Evolutionary conservation across 2,329 filamentous ascomycete species (phyloP).

Genomic region (Aspergillus pseudonomiae): DNA sequence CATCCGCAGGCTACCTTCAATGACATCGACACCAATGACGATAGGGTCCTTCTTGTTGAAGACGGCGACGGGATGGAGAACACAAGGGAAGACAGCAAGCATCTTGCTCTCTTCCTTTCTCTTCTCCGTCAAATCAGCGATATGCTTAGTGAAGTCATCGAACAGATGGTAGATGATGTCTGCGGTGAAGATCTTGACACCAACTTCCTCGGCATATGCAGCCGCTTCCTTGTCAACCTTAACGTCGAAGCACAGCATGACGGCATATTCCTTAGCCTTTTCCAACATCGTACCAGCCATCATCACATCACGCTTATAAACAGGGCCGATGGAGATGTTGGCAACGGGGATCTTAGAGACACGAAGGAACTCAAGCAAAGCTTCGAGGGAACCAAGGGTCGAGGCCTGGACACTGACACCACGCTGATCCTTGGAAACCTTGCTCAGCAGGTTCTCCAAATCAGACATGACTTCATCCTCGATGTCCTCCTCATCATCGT

Average conservation of each 20-base stretch:
- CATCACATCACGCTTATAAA: constrained; percentile 98
- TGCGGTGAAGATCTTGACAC: constrained; percentile 96
- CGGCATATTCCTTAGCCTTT: constrained; percentile 91
- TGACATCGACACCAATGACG: constrained; percentile 90
- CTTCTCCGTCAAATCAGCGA: constrained; percentile 81
- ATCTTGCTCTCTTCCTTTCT: constrained; percentile 97
- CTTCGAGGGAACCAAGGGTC: constrained; percentile 94
- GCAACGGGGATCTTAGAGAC: constrained; percentile 95
- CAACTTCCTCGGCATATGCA: constrained; percentile 86
- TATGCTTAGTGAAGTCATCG: constrained; percentile 93
- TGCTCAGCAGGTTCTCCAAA: constrained; percentile 85
- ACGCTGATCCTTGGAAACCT: constrained; percentile 87
- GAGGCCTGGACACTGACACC: constrained; percentile 98
- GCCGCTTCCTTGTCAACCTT: constrained; percentile 97
- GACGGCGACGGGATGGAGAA: constrained; percentile 83
- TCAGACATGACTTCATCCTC: constrained; percentile 96
- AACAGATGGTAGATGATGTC: constrained; percentile 99
- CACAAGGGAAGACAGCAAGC: constrained; percentile 94
- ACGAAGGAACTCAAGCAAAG: constrained; percentile 92
- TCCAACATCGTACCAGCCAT: constrained; percentile 93
- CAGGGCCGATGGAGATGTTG: constrained; percentile 95
- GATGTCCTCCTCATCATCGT: constrained; percentile 95
- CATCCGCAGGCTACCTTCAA: constrained; percentile 83
- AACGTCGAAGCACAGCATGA: constrained; percentile 99
- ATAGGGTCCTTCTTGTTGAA: constrained; percentile 99